phyloP scores from a whole-genome alignment of 805 yeast species.

The Nakazawaea ambrosiae region DNA sequence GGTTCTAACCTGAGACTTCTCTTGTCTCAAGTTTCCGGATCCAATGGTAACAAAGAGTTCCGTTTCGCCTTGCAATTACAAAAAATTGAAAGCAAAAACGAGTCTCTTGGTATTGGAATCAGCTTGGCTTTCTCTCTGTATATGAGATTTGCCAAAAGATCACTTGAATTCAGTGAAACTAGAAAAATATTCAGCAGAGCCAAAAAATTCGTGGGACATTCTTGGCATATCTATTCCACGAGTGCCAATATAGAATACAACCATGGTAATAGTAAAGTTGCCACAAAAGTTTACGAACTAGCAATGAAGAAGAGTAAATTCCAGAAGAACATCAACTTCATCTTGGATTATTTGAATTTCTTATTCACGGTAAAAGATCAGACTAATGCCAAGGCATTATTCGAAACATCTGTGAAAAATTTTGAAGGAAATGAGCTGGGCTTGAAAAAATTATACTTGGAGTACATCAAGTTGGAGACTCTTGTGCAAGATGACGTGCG shows the following conservation, averaged over 20 bases:
- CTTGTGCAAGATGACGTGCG: constrained; percentile 60
- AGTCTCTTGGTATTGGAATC: constrained; percentile 27
- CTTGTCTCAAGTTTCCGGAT: constrained; percentile 7
- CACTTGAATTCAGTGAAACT: constrained; percentile 58
- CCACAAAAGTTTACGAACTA: constrained; percentile 69
- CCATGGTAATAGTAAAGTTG: constrained; percentile 55
- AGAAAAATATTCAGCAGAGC: constrained; percentile 64
- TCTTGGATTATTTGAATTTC: constrained; percentile 65
- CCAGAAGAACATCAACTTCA: constrained; percentile 48
- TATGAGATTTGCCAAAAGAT: constrained; percentile 66
- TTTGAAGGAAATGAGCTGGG: constrained; percentile 32
- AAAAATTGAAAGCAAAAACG: constrained; percentile 19
- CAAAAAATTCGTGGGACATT: constrained; percentile 53
- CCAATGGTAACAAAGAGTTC: not conserved
- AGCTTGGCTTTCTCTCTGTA: constrained; percentile 63
- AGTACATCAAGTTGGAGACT: constrained; percentile 59
- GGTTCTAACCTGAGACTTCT: constrained; percentile 6
- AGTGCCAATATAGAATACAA: constrained; percentile 79
- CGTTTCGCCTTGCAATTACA: constrained; percentile 16
- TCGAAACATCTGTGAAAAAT: constrained; percentile 68
- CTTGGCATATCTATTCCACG: constrained; percentile 74
- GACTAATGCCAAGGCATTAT: constrained; percentile 67
- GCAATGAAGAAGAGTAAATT: constrained; percentile 53
- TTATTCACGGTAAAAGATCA: constrained; percentile 61
- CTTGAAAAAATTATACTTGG: constrained; percentile 39